These are phyloP conservation scores for Coniella vitis DNA, from an alignment of 2,329 filamentous ascomycete genomes.

Conservation along the genomic window DNA sequence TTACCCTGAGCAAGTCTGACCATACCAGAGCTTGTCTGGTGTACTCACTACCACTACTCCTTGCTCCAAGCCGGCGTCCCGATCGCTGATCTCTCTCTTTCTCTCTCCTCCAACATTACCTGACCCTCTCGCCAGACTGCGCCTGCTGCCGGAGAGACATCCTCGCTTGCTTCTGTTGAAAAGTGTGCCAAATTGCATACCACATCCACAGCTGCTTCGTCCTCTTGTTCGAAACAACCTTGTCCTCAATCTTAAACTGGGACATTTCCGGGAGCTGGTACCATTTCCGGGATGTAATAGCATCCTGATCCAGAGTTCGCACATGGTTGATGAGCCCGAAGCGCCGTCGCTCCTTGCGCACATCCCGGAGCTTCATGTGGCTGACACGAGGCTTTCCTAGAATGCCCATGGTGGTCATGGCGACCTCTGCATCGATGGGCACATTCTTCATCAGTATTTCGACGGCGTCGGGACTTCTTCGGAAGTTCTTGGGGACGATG, in stretches of 20 bases:
- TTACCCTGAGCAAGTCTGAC: no score
- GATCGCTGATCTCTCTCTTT: no score
- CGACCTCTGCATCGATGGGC: conserved; percentile 39
- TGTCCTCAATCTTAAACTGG: conserved; percentile 28
- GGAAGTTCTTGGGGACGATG: conserved; percentile 58
- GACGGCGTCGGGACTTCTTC: conserved; percentile 50
- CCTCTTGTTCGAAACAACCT: conserved; percentile 17
- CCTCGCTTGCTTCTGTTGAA: background rate
- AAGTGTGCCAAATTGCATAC: conserved; percentile 23
- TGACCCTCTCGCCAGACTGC: background rate
- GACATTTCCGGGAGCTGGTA: conserved; percentile 31
- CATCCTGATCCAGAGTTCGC: conserved; percentile 23
- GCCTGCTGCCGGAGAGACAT: background rate
- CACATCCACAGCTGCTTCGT: conserved; percentile 30
- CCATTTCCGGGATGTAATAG: conserved; percentile 26
- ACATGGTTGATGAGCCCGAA: conserved; percentile 34
- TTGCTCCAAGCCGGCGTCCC: no score
- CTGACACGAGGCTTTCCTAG: conserved; percentile 45
- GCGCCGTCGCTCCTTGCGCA: conserved; percentile 24
- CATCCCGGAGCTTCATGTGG: conserved; percentile 27
- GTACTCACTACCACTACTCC: no score
- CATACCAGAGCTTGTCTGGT: no score
- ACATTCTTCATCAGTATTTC: conserved; percentile 43
- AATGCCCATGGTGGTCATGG: conserved; percentile 48
- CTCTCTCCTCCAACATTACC: no score